These are phyloP conservation scores for Coemansia sp. DNA, from an alignment of 192 early-diverging fungal genomes.

Conservation along the genomic window DNA sequence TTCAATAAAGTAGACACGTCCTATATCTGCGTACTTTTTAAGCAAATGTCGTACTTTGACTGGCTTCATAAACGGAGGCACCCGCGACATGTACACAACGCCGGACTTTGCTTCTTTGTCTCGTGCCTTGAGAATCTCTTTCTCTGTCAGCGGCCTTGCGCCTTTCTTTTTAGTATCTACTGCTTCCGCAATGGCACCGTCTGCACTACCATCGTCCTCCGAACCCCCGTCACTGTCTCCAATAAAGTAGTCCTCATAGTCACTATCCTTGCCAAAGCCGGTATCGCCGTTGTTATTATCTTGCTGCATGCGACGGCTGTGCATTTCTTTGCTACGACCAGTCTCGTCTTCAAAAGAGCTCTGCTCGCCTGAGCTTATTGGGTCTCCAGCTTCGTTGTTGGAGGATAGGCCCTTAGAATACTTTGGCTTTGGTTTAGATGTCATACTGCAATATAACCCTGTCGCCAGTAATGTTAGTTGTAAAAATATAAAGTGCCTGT, in stretches of 20 bases:
- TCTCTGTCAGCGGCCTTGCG: conserved; percentile 24
- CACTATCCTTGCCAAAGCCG: neutral
- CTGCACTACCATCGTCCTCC: conserved; percentile 9
- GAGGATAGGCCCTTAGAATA: neutral
- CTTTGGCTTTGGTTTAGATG: neutral
- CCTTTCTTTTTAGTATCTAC: neutral
- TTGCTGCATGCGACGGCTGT: neutral
- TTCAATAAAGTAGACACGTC: conserved; percentile 81
- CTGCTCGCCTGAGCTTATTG: neutral
- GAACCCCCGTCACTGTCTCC: conserved; percentile 12
- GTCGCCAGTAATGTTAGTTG: neutral
- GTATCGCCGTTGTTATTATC: neutral
- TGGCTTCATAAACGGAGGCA: conserved; percentile 94
- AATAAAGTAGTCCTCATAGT: conserved; percentile 16
- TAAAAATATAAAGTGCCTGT: neutral
- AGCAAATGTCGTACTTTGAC: conserved; percentile 76
- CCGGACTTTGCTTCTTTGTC: conserved; percentile 64
- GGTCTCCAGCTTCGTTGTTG: neutral
- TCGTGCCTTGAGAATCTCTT: conserved; percentile 60
- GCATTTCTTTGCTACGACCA: conserved; percentile 1
- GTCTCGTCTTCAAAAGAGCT: conserved; percentile 5
- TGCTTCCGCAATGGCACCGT: conserved; percentile 5
- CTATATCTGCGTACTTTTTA: conserved; percentile 70
- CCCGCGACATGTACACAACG: conserved; percentile 84
- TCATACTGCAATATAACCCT: neutral